Evolutionary conservation across 768 basidiomycete species (phyloP).

Genomic region (Podaxis sp.): DNA sequence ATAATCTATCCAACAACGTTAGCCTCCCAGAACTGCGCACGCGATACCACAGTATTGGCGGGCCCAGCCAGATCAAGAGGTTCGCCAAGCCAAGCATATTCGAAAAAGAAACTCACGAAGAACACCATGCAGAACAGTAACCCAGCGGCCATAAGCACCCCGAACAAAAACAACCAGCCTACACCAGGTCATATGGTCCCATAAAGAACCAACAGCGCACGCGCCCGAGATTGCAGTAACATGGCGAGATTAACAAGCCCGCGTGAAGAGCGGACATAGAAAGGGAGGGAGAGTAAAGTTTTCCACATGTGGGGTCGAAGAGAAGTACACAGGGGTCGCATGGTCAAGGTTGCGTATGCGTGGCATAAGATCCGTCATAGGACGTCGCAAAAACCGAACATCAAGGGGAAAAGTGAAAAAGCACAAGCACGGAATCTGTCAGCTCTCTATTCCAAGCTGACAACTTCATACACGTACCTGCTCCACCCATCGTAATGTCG

Average conservation of each 20-base stretch:
- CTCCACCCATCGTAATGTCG: conserved; percentile 35
- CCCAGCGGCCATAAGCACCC: conserved; percentile 92
- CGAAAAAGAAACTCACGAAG: conserved; percentile 69
- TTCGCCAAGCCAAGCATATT: not conserved
- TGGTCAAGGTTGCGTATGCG: not conserved
- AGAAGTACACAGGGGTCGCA: not conserved
- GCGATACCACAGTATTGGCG: too few species aligned
- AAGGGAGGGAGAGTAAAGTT: not conserved
- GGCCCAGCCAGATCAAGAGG: not conserved
- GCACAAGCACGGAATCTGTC: not conserved
- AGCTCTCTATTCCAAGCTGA: not conserved
- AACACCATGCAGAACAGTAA: conserved; percentile 99
- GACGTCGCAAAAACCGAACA: not conserved
- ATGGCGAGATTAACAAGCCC: not conserved
- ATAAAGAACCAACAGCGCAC: not conserved
- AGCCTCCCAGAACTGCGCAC: not conserved
- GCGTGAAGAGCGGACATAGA: not conserved
- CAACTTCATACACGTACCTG: conserved; percentile 30
- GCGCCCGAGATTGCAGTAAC: not conserved
- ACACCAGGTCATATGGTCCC: conserved; percentile 1
- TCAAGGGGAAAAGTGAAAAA: not conserved
- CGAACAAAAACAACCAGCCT: conserved; percentile 98
- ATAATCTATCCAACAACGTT: conserved; percentile 68
- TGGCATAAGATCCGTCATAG: not conserved
- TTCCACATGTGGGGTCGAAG: conserved; percentile 1